Conservation (phyloP, 192 early-diverging fungal species). For the Coemansia pectinata region DNA sequence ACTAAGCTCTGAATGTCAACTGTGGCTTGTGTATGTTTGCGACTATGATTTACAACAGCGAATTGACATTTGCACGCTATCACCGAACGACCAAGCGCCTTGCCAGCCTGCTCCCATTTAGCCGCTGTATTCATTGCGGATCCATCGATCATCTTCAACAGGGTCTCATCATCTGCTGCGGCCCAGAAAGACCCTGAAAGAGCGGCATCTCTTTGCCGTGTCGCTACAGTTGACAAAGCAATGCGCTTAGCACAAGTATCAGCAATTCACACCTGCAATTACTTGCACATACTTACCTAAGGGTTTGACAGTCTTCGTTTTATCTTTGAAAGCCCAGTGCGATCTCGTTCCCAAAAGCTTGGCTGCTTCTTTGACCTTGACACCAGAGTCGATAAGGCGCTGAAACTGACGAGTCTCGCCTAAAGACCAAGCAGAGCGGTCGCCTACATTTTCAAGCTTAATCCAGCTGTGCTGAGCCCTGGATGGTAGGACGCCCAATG, state of each 20-base stretch:
- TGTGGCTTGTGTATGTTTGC: not conserved
- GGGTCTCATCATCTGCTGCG: not conserved
- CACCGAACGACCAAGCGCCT: not conserved
- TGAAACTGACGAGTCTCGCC: not conserved
- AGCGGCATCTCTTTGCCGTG: not conserved
- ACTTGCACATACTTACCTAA: not conserved
- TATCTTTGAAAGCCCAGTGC: not conserved
- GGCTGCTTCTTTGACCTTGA: not conserved
- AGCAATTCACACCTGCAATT: not conserved
- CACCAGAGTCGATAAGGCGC: not conserved
- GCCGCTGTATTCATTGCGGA: not conserved
- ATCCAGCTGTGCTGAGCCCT: too few relatives aligned
- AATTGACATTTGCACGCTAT: not conserved
- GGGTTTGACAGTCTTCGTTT: not conserved
- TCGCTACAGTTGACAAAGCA: not conserved
- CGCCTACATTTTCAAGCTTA: not conserved
- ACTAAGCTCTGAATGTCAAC: not conserved
- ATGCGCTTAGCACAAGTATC: not conserved
- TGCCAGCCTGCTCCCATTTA: not conserved
- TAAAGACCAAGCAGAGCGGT: not conserved
- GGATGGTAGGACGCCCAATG: not conserved
- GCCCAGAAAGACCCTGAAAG: not conserved
- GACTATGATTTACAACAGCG: not conserved
- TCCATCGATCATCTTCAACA: not conserved
- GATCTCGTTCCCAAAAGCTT: not conserved